Evolutionary conservation across 768 basidiomycete genomes (phyloP).

Genomic region (Pulveroboletus ravenelii): DNA sequence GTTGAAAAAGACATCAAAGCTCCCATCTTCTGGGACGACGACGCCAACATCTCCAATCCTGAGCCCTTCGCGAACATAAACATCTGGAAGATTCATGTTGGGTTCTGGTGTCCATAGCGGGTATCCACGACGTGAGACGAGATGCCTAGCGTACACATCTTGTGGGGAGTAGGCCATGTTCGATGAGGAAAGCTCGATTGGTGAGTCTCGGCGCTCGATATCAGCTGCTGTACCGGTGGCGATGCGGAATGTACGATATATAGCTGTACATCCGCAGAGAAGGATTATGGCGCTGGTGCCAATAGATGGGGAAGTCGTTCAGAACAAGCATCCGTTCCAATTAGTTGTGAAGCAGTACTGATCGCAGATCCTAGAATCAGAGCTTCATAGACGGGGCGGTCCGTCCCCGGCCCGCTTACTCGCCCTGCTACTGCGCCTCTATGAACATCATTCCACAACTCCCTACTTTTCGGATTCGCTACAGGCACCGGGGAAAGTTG

Average conservation of each 20-base stretch:
- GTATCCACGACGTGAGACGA: constrained; percentile 24
- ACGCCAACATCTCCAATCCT: constrained; percentile 36
- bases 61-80: constrained; percentile 24
- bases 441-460: too few relatives aligned
- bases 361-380: too few relatives aligned
- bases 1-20: constrained; percentile 36
- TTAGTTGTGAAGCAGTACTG: too few relatives aligned
- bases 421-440: too few relatives aligned
- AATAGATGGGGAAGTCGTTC: too few relatives aligned
- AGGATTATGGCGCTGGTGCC: too few relatives aligned
- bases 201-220: not conserved
- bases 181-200: not conserved
- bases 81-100: constrained; percentile 16
- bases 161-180: constrained; percentile 9
- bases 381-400: too few relatives aligned
- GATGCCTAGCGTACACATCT: constrained; percentile 16
- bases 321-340: too few relatives aligned
- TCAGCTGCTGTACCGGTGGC: not conserved
- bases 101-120: constrained; percentile 33
- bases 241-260: not conserved
- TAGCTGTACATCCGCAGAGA: too few relatives aligned
- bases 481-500: too few relatives aligned
- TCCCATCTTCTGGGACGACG: constrained; percentile 27
- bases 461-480: too few relatives aligned
- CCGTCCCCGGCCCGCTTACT: too few relatives aligned